Conservation (phyloP, 192 early-diverging fungal species). For the Oehlia diaphana region DNA sequence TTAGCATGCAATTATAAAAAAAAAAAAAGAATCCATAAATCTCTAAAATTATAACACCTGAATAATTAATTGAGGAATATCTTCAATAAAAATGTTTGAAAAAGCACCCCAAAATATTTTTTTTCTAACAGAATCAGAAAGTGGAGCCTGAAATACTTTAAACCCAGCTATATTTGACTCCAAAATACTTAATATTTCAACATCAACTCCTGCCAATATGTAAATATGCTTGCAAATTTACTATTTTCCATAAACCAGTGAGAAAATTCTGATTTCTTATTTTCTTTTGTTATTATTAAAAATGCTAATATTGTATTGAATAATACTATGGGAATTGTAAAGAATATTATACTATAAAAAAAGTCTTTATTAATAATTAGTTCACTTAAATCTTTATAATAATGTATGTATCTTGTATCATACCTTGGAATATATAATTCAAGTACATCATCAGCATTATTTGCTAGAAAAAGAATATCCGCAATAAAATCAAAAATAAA, state of each 20-base stretch:
- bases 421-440: slow-evolving; percentile 17
- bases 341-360: slow-evolving; percentile 9
- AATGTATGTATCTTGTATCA: not conserved
- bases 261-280: not conserved
- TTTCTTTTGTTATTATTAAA: slow-evolving; percentile 2
- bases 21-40: no score
- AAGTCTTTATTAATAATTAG: not conserved
- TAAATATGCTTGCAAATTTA: slow-evolving; percentile 17
- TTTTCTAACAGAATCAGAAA: not conserved
- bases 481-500: slow-evolving; percentile 1
- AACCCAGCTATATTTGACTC: slow-evolving; percentile 5
- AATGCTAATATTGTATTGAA: slow-evolving; percentile 4
- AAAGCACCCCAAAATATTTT: slow-evolving; percentile 17
- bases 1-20: no score
- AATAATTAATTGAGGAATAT: slow-evolving; percentile 28
- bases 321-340: not conserved
- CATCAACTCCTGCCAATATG: slow-evolving; percentile 16
- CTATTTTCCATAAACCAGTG: not conserved
- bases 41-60: not conserved
- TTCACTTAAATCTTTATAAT: not conserved
- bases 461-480: not conserved
- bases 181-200: slow-evolving; percentile 8
- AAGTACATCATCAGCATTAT: not conserved
- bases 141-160: slow-evolving; percentile 5
- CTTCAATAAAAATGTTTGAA: slow-evolving; percentile 21